Evolutionary conservation across 1,284 basidiomycete species (phyloP), one percentile per base, ranked within the genome.

Genomic region (Trametes hirsuta): DNA sequence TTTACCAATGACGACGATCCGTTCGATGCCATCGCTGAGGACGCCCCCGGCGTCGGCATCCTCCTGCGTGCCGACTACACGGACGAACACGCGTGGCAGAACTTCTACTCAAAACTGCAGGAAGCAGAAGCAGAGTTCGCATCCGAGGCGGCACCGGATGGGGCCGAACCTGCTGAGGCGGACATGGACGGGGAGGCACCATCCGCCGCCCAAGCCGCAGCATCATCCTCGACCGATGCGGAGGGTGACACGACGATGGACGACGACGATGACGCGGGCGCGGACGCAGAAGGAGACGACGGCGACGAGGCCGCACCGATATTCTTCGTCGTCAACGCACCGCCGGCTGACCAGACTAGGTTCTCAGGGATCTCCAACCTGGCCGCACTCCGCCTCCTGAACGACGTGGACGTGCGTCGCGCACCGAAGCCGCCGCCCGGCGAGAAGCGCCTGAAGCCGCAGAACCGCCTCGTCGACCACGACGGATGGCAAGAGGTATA

Each of bases 401-500:
- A 86, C 71, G 87, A 90, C 63, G 83, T 88, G 12, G 82, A 84
- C 65, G 76, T 88, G 55, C 81, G 85, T 22, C 76, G 72, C 11
- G 76, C 84, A 0, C 86, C 86, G 11, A 54, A 55, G 6, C 80
- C 73, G 10, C 82, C 82, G 39, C 61, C 74, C 2, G 81, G 77
- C 36, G 73, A 74, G 22, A 79, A 76, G 53, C 81, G 78, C 42
- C 73, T 82, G 55, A 72, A 74, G 35, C 78, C 82, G 24, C 77
- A 76, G 18, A 83, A 87, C 70, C 77, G 82, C 41, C 78, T 92
- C n/a, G 79, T 87, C 44, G 87, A 88, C 68, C 74, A 77, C 49
- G 76, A 78, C 45, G 85, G 86, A 3, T 84, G 83, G 79, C 88
- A 91, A 71, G 91, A 92, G 71, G 77, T 85, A n/a, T 93, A 93